Percentiles rank a stretch among this genome's conserved stretches.
Evolutionary conservation across 257 asterid species (phyloP).

Genomic region (Gynochthodes officinalis): DNA sequence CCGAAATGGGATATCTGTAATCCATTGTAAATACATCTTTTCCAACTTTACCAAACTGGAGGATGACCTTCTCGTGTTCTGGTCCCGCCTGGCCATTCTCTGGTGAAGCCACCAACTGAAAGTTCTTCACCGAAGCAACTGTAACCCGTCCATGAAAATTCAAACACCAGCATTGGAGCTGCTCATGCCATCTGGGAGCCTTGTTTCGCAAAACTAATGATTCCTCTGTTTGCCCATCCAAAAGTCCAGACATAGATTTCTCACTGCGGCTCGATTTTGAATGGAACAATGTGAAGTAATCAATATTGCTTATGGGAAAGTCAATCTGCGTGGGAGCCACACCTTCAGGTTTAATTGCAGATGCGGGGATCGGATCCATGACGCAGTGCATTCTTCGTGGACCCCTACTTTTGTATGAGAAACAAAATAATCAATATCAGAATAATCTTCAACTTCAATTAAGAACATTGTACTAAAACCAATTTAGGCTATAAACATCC

Average conservation of each 20-base stretch:
- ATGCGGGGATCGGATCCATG: constrained; percentile 63
- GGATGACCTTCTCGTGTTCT: constrained; percentile 70
- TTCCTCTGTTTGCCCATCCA: constrained; percentile 31
- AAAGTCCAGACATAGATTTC: constrained; percentile 38
- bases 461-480: neutral
- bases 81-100: constrained; percentile 58
- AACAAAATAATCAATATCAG: neutral
- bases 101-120: constrained; percentile 86
- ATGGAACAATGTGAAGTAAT: constrained; percentile 52
- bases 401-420: constrained; percentile 50
- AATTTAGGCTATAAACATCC: neutral
- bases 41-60: constrained; percentile 95
- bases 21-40: constrained; percentile 93
- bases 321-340: constrained; percentile 57
- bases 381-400: constrained; percentile 85
- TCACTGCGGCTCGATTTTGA: constrained; percentile 45
- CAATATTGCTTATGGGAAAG: constrained; percentile 39
- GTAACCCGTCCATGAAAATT: constrained; percentile 94
- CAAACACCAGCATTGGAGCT: constrained; percentile 97
- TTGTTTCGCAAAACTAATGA: constrained; percentile 68
- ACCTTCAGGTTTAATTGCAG: constrained; percentile 73
- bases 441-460: neutral
- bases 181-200: constrained; percentile 95
- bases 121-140: constrained; percentile 88
- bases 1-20: constrained; percentile 75